These are phyloP conservation scores for Backusella mclennaniae DNA, from an alignment of 192 early-diverging fungal genomes.

Conservation along the genomic window DNA sequence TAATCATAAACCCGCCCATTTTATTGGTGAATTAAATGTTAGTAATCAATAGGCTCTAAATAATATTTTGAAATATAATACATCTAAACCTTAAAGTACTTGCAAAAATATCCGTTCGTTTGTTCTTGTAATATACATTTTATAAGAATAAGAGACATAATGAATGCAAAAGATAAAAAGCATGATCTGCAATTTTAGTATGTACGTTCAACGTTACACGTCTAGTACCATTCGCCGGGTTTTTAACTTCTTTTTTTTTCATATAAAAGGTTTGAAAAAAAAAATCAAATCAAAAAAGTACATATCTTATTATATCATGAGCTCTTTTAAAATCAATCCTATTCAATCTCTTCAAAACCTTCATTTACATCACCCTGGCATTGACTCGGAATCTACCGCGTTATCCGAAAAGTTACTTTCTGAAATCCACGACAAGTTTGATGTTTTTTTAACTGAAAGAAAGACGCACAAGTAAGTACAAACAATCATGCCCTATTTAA, in stretches of 20 bases:
- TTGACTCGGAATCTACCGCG: constrained; percentile 36
- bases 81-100: not conserved
- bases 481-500: not conserved
- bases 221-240: not conserved
- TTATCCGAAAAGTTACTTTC: constrained; percentile 45
- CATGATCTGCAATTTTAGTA: not conserved
- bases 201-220: not conserved
- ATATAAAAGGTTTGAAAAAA: not conserved
- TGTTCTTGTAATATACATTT: no score
- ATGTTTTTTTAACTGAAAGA: constrained; percentile 51
- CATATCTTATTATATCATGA: not conserved
- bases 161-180: not conserved
- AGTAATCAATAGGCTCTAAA: not conserved
- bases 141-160: no score
- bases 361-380: constrained; percentile 30
- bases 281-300: not conserved
- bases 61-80: not conserved
- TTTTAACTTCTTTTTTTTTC: not conserved
- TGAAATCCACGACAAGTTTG: constrained; percentile 46
- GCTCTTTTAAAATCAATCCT: not conserved
- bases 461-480: constrained; percentile 54
- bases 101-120: not conserved
- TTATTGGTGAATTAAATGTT: not conserved
- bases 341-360: not conserved
- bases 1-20: not conserved